phyloP scores from a whole-genome alignment of 208 protist species.

The Leishmania tarentolae region DNA sequence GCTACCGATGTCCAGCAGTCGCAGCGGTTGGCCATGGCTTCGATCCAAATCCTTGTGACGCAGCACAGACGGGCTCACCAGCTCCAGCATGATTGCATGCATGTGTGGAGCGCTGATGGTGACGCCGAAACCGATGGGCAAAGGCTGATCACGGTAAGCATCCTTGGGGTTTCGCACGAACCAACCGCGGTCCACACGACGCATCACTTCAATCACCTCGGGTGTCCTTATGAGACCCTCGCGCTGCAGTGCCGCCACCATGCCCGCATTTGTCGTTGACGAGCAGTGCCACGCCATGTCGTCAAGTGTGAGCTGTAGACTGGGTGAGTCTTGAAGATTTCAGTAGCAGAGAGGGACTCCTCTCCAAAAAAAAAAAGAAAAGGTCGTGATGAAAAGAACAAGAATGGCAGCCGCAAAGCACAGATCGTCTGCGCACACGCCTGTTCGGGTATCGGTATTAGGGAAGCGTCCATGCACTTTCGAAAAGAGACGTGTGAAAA shows the following conservation, averaged over 20 bases:
- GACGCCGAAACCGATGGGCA: constrained; percentile 79
- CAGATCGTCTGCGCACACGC: neutral
- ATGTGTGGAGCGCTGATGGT: constrained; percentile 93
- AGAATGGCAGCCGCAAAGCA: neutral
- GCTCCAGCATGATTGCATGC: constrained; percentile 88
- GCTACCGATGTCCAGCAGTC: constrained; percentile 83
- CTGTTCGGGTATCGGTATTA: neutral
- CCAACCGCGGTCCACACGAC: constrained; percentile 71
- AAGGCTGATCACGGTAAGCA: constrained; percentile 77
- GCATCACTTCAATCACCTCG: constrained; percentile 64
- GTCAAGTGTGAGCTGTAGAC: neutral
- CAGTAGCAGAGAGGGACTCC: neutral
- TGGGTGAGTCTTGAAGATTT: neutral
- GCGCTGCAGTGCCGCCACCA: constrained; percentile 60
- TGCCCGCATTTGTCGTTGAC: constrained; percentile 57
- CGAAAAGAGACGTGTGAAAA: neutral
- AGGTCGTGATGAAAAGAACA: neutral
- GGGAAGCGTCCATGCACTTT: neutral
- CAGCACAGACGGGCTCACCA: constrained; percentile 60
- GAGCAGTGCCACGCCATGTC: constrained; percentile 85
- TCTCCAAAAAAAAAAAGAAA: constrained; percentile 3
- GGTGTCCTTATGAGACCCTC: constrained; percentile 55
- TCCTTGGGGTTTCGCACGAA: constrained; percentile 45
- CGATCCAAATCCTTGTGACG: constrained; percentile 6
- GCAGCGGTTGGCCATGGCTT: constrained; percentile 21